phyloP scores from a whole-genome alignment of 495 filamentous ascomycete species.

The Cercophora scortea region DNA sequence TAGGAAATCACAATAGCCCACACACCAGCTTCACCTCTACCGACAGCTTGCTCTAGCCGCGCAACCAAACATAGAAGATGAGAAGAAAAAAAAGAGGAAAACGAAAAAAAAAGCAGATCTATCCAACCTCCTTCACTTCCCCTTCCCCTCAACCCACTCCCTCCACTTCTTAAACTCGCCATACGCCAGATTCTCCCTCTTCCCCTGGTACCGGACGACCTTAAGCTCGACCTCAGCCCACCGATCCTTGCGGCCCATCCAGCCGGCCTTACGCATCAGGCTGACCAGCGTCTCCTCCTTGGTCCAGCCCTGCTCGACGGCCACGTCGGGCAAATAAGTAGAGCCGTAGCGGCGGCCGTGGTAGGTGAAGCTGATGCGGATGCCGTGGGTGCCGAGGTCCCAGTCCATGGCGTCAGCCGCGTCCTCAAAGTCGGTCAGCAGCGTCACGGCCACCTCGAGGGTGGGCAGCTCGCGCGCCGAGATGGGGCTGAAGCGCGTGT shows the following conservation, averaged over 20 bases:
- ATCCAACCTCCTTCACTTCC: no score
- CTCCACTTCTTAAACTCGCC: constrained; percentile 70
- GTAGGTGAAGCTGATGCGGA: constrained; percentile 68
- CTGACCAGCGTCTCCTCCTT: constrained; percentile 87
- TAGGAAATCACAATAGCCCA: no score
- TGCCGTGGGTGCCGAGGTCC: constrained; percentile 75
- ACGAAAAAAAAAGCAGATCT: no score
- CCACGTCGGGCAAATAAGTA: constrained; percentile 90
- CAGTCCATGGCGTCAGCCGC: constrained; percentile 71
- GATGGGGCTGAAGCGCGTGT: constrained; percentile 78
- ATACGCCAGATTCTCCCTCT: constrained; percentile 60
- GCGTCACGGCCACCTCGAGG: constrained; percentile 63
- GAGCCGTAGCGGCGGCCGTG: constrained; percentile 62
- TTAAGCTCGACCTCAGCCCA: constrained; percentile 74
- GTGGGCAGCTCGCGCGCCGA: constrained; percentile 54
- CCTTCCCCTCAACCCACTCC: constrained; percentile 53
- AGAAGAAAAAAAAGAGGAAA: no score
- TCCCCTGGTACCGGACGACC: constrained; percentile 75
- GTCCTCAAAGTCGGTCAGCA: constrained; percentile 70
- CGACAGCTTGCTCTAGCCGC: no score
- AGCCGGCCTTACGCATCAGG: constrained; percentile 91
- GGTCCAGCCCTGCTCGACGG: constrained; percentile 88
- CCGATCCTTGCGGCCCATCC: constrained; percentile 56
- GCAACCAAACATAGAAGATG: no score
- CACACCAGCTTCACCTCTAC: no score